Percentiles rank a stretch among this genome's conserved stretches.
Evolutionary conservation across 768 basidiomycete species (phyloP).

Genomic region (Sporobolomyces pararoseus): DNA sequence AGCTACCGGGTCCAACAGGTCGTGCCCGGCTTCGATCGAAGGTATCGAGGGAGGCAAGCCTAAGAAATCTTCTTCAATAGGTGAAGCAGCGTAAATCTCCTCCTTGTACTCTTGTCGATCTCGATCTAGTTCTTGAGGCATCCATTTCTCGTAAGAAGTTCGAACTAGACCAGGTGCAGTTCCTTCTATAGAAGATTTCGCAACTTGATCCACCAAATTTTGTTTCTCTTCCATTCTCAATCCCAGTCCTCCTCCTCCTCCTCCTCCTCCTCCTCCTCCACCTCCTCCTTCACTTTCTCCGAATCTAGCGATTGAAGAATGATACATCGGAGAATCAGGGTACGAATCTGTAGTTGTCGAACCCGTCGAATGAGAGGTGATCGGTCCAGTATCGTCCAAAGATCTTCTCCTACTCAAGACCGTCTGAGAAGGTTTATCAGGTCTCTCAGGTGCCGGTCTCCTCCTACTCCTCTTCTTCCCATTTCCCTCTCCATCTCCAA

Average conservation of each 20-base stretch:
- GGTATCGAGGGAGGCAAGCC: background rate
- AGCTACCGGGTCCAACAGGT: conserved; percentile 13
- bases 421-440: conserved; percentile 9
- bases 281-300: background rate
- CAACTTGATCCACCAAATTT: conserved; percentile 5
- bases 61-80: background rate
- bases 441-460: background rate
- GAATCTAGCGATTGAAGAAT: conserved; percentile 1
- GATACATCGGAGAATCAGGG: background rate
- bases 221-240: conserved; percentile 4
- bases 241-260: background rate
- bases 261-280: too few species aligned
- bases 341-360: conserved; percentile 8
- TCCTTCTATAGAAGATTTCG: background rate
- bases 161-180: background rate
- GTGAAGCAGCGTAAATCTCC: background rate
- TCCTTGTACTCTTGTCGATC: background rate
- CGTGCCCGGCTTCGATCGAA: conserved; percentile 20
- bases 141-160: background rate
- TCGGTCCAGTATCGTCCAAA: conserved; percentile 15
- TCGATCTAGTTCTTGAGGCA: background rate
- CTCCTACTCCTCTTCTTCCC: background rate
- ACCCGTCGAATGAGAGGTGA: conserved; percentile 5
- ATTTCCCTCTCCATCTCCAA: background rate
- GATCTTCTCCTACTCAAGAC: conserved; percentile 9